Conservation (phyloP, 2,329 filamentous ascomycete species). For the Fusarium praegraminearum region DNA sequence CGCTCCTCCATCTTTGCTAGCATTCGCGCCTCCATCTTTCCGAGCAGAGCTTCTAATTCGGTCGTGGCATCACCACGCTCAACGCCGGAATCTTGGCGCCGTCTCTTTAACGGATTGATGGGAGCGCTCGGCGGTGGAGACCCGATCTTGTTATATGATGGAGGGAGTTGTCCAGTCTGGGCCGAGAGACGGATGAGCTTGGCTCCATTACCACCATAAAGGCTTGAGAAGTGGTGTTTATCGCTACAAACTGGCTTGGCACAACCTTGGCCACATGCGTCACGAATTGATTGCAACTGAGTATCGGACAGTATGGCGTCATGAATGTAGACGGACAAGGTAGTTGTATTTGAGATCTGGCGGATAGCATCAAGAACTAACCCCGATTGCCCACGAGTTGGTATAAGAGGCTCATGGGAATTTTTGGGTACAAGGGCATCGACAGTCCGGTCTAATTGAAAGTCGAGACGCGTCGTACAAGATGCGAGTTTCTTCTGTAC, state of each 20-base stretch:
- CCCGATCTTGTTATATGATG: neutral
- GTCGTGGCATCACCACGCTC: neutral
- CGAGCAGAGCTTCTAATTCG: neutral
- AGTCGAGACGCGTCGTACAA: neutral
- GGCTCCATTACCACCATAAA: conserved; percentile 22
- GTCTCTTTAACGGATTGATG: neutral
- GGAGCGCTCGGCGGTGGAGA: neutral
- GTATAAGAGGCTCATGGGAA: conserved; percentile 11
- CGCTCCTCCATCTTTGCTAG: neutral
- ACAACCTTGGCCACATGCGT: neutral
- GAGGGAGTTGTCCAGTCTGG: neutral
- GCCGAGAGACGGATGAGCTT: conserved; percentile 7
- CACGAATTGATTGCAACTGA: conserved; percentile 7
- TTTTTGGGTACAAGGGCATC: conserved; percentile 10
- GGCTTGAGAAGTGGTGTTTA: neutral
- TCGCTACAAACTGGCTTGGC: neutral
- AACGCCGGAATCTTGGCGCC: neutral
- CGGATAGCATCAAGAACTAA: conserved; percentile 15
- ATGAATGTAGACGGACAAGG: conserved; percentile 12
- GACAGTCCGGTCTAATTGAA: neutral
- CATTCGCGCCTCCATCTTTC: neutral
- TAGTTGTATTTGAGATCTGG: conserved; percentile 11
- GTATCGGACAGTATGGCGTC: neutral
- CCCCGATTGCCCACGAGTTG: conserved; percentile 10
- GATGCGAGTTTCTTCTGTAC: conserved; percentile 8